These are phyloP conservation scores for Tetrahymena elliotti DNA, from an alignment of 73 alveolate genomes.

Conservation along the genomic window DNA sequence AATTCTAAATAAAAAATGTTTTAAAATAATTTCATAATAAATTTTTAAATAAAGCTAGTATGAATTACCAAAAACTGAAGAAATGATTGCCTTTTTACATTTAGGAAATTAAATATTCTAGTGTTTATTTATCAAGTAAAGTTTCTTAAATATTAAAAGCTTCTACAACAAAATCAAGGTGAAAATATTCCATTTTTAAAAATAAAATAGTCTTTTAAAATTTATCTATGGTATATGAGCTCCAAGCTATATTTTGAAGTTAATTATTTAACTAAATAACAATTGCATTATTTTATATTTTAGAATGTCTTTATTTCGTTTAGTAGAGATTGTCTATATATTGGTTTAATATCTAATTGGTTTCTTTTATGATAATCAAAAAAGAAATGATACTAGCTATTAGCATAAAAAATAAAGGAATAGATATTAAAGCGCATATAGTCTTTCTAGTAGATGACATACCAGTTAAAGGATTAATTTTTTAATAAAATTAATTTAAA, in stretches of 20 bases:
- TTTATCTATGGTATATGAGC: neutral
- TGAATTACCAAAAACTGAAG: neutral
- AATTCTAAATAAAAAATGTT: neutral
- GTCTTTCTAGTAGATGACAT: neutral
- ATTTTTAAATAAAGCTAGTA: neutral
- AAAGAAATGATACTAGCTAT: neutral
- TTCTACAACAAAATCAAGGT: neutral
- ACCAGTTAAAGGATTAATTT: neutral
- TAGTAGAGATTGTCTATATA: neutral
- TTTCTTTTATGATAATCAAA: neutral
- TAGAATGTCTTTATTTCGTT: neutral
- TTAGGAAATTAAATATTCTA: neutral
- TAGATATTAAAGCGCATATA: neutral
- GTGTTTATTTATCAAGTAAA: neutral
- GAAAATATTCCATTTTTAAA: neutral
- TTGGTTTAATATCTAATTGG: neutral
- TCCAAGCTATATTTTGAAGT: neutral
- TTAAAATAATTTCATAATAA: neutral
- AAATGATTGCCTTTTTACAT: neutral
- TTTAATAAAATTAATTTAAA: neutral
- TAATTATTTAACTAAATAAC: neutral
- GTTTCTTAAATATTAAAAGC: neutral
- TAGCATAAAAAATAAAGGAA: neutral
- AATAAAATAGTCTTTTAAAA: neutral
- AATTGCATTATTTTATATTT: neutral